Evolutionary conservation across 768 basidiomycete species (phyloP), one percentile per base, ranked within the genome.

Genomic region (Serendipita sp.): DNA sequence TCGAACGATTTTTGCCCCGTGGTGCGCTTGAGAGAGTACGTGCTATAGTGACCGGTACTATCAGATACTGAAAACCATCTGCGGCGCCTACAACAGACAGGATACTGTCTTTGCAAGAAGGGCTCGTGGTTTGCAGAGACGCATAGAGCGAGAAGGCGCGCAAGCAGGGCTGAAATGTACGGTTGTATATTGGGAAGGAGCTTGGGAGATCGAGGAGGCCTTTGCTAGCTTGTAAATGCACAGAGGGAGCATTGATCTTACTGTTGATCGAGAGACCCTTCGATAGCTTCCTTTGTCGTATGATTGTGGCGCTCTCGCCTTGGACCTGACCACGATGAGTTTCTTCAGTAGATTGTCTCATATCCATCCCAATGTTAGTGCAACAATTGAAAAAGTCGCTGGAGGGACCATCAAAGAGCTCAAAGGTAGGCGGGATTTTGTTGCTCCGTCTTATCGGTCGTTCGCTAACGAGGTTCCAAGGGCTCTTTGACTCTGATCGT

Each of bases 1-100:
- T 77, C 79, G 16, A 98, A 98, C 72, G 96, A 99, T 72, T 95
- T 92, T 71, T 99, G 96, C 71, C 93, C 95, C 2, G 79, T 91
- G 61, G 75, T 97, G 48, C 83, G 86, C 60, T 76, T 98, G 61
- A 77, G 86, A 74, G 80, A 79, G 86, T 89, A 63, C 68, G 75
- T 72, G n/a, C 9, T 22, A 22, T 9, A 42, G 34, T 3, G 17
- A 9, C 41, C 38, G 48, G 17, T 62, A 58, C 4, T 58, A 31
- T 33, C 42, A 58, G 44, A n/a, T n/a, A n/a, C n/a, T n/a, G n/a
- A n/a, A n/a, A n/a, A n/a, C n/a, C n/a, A n/a, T n/a, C n/a, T n/a
- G n/a, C n/a, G n/a, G n/a, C n/a, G n/a, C n/a, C n/a, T n/a, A 51
- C 45, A 62, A 14, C 70, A 93, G 90, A 63, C 84, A 89, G 72